Conservation (phyloP, 2,329 filamentous ascomycete genomes). For the Boeremia exigua region DNA sequence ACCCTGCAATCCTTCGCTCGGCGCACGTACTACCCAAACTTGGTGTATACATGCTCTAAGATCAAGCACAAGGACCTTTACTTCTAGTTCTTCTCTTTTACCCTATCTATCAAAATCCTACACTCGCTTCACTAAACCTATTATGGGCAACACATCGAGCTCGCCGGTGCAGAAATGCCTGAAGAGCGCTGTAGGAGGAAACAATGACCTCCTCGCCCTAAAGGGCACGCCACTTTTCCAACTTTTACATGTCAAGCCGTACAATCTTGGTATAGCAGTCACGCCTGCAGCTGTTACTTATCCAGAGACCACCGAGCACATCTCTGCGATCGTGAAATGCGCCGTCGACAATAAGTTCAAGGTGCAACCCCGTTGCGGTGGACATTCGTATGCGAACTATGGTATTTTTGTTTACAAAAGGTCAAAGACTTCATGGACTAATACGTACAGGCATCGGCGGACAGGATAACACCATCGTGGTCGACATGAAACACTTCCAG, state of each 20-base stretch:
- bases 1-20: constrained; percentile 9
- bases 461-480: constrained; percentile 54
- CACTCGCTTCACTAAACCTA: background rate
- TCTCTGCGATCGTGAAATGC: constrained; percentile 65
- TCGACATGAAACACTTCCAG: constrained; percentile 59
- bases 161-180: constrained; percentile 39
- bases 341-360: constrained; percentile 58
- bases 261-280: constrained; percentile 44
- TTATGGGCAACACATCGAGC: constrained; percentile 42
- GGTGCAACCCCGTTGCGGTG: constrained; percentile 68
- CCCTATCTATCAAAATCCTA: background rate
- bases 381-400: constrained; percentile 66
- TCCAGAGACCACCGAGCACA: constrained; percentile 59
- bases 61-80: background rate
- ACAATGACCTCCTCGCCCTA: constrained; percentile 31
- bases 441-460: constrained; percentile 51
- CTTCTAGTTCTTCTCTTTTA: background rate
- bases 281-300: constrained; percentile 64
- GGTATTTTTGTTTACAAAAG: constrained; percentile 15
- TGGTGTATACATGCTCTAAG: background rate
- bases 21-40: constrained; percentile 5
- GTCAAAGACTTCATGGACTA: background rate
- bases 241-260: constrained; percentile 43
- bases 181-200: constrained; percentile 33
- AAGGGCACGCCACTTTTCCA: constrained; percentile 37